These are phyloP conservation scores for Populus davidiana DNA, from an alignment of 345 rosid genomes.

Conservation along the genomic window DNA sequence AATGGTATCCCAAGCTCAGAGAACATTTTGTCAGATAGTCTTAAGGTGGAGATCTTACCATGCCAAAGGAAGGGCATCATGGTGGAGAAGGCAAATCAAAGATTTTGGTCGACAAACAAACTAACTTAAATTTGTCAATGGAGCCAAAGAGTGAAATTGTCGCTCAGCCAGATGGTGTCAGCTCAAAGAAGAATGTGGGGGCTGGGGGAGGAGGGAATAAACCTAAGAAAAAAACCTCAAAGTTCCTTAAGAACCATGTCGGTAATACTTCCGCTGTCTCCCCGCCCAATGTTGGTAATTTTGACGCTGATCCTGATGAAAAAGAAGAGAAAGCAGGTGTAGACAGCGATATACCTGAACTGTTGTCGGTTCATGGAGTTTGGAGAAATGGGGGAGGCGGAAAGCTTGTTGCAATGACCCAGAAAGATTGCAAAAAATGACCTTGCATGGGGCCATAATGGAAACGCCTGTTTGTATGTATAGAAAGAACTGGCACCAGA, in stretches of 20 bases:
- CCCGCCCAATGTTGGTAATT: not conserved
- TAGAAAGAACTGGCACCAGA: not conserved
- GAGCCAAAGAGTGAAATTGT: not conserved
- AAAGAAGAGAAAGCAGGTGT: not conserved
- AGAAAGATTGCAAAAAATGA: not conserved
- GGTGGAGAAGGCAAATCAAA: constrained; percentile 17
- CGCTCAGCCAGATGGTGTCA: constrained; percentile 6
- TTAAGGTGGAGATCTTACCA: not conserved
- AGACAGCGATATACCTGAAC: not conserved
- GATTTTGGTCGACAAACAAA: constrained; percentile 1
- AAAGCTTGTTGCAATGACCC: constrained; percentile 10
- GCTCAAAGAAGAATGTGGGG: not conserved
- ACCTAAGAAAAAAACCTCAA: constrained; percentile 7
- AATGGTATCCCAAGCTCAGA: not conserved
- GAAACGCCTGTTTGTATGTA: not conserved
- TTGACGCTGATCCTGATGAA: not conserved
- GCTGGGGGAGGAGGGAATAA: constrained; percentile 11
- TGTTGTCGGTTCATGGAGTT: constrained; percentile 15
- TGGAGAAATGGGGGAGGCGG: constrained; percentile 23
- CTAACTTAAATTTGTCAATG: not conserved
- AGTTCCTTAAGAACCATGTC: constrained; percentile 14
- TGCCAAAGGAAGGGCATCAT: not conserved
- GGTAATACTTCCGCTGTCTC: constrained; percentile 14
- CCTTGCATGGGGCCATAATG: too few species aligned
- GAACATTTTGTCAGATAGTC: not conserved